Base-by-base conservation (phyloP, 768 basidiomycete species). In the Tricholoma terreum region DNA sequence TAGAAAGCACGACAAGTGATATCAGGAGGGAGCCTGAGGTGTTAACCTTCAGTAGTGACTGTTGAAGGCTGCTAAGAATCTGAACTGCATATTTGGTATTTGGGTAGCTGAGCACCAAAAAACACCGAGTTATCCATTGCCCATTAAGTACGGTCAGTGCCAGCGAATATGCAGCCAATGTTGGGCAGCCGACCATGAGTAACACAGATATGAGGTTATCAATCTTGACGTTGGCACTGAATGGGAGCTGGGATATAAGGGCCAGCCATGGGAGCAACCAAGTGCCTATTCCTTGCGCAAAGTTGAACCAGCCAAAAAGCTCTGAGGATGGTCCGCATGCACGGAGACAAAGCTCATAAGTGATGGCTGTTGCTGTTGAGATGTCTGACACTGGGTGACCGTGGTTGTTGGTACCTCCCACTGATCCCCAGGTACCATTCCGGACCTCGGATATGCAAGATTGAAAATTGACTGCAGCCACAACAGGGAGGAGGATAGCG, bases 201-300 rank as follows among this genome's bases (percentile, higher is more conserved):
- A 81, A 12, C 17, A 74, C 72, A 12, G 77, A 74, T 58, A 71
- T 67, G 34, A 80, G 63, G 52, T 81, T 78, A 15, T 78, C 76
- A n/a, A 69, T 58, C 22, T 63, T 72, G 54, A 71, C 71, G 12
- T 60, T 67, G 22, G 75, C 70, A 9, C n/a, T n/a, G n/a, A n/a
- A n/a, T n/a, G n/a, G n/a, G n/a, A n/a, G n/a, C n/a, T n/a, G n/a
- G n/a, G n/a, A 78, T 78, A 22, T 78, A 82, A 0, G 79, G 80
- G 79, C 78, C 12, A 82, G 71, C 70, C 77, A 80, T 6, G 80
- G 80, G 7, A 81, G 53, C 2, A 81, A 67, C 80, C 80, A 81
- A 0, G 77, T 60, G 8, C 71, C 67, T 60, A 75, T 79, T 45
- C 76, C 67, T 46, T 76, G 75, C 6, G 70, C 71, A 59, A 75